These are phyloP conservation scores for Erysimum cheiri DNA, from an alignment of 441 rosid species.

Conservation along the genomic window DNA sequence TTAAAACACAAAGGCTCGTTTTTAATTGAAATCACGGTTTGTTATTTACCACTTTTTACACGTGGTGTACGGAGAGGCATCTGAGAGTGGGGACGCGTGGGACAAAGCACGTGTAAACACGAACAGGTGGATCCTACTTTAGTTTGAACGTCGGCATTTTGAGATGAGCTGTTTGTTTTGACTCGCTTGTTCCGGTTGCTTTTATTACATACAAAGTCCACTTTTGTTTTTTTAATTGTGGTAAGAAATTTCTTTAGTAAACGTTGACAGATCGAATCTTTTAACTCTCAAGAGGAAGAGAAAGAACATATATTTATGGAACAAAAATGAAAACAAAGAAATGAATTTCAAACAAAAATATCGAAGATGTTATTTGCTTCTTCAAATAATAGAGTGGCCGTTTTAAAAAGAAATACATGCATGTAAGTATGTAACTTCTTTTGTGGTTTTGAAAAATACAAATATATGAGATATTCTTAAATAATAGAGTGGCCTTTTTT, in stretches of 20 bases:
- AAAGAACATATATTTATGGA: too few species aligned
- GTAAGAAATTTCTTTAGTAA: background rate
- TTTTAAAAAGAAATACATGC: too few species aligned
- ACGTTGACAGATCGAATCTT: too few species aligned
- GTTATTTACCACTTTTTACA: background rate
- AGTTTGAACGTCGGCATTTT: slow-evolving; percentile 35
- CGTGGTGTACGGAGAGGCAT: slow-evolving; percentile 10
- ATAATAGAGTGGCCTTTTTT: too few species aligned
- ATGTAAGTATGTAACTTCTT: too few species aligned
- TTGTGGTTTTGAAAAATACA: too few species aligned
- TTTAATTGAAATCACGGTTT: slow-evolving; percentile 26
- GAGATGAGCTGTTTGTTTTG: slow-evolving; percentile 26
- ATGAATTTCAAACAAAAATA: too few species aligned
- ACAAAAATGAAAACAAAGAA: too few species aligned
- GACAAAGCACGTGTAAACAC: slow-evolving; percentile 36
- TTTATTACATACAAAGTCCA: background rate
- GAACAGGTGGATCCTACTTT: slow-evolving; percentile 17
- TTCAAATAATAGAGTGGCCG: too few species aligned
- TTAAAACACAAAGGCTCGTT: background rate
- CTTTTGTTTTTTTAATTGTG: background rate
- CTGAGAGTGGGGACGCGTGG: slow-evolving; percentile 36
- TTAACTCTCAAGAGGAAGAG: too few species aligned
- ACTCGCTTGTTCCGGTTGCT: background rate
- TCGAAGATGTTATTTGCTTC: too few species aligned
- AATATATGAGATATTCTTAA: too few species aligned